Percentiles rank a stretch among this genome's conserved stretches.
These are phyloP conservation scores for Saccharomycopsis lassenensis DNA, from an alignment of 805 yeast genomes.

Conservation along the genomic window DNA sequence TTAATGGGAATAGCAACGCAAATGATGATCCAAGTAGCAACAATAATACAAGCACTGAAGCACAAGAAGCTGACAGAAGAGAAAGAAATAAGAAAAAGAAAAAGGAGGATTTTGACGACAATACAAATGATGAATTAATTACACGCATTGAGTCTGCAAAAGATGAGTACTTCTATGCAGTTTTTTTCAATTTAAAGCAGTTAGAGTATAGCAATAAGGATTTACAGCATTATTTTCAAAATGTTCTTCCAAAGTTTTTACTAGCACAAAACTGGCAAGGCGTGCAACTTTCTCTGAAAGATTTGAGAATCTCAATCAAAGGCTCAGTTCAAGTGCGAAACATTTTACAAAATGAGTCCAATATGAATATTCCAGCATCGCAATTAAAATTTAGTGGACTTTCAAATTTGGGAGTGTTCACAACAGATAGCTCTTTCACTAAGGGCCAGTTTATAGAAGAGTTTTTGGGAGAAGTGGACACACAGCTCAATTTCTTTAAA, in stretches of 20 bases:
- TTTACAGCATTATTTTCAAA: slow-evolving; percentile 7
- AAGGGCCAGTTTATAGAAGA: slow-evolving; percentile 45
- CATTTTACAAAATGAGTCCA: slow-evolving; percentile 31
- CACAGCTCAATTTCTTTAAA: slow-evolving; percentile 48
- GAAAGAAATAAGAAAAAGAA: slow-evolving; percentile 11
- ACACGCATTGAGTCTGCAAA: slow-evolving; percentile 20
- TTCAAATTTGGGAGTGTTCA: slow-evolving; percentile 53
- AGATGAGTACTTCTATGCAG: slow-evolving; percentile 18
- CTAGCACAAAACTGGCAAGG: neutral
- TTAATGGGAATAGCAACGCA: slow-evolving; percentile 7
- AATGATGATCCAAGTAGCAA: slow-evolving; percentile 11
- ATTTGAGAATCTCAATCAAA: neutral
- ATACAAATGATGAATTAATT: slow-evolving; percentile 19
- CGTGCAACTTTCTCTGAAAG: neutral
- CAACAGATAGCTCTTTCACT: slow-evolving; percentile 28
- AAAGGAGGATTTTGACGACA: slow-evolving; percentile 17
- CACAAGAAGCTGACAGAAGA: neutral
- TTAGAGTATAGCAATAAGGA: slow-evolving; percentile 13
- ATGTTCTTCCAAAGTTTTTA: slow-evolving; percentile 4
- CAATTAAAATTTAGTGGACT: slow-evolving; percentile 45
- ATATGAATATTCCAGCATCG: slow-evolving; percentile 3
- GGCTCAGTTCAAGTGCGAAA: slow-evolving; percentile 6
- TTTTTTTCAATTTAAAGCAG: slow-evolving; percentile 19
- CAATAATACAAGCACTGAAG: slow-evolving; percentile 1
- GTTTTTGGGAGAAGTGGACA: slow-evolving; percentile 62